phyloP scores from a whole-genome alignment of 108 stramenopile species.

The Cyclostephanos tholiformis region DNA sequence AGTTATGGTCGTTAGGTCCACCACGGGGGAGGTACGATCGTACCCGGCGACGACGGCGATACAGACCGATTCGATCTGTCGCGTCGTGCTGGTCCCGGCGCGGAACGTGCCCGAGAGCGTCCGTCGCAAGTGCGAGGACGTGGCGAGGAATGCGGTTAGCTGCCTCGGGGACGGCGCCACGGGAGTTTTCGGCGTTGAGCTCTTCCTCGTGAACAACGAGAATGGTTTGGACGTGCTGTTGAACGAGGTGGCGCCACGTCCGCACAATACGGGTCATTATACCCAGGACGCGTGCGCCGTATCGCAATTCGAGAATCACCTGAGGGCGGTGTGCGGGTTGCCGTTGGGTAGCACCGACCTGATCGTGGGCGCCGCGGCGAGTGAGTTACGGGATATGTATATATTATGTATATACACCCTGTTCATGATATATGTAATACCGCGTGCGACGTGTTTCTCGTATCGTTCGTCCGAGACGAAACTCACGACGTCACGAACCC shows the following conservation, averaged over 20 bases:
- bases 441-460: neutral
- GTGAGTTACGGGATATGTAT: no score
- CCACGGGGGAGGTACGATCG: slow-evolving; percentile 63
- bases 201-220: slow-evolving; percentile 80
- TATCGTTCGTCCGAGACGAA: slow-evolving; percentile 12
- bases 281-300: slow-evolving; percentile 97
- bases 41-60: slow-evolving; percentile 98
- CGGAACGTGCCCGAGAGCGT: slow-evolving; percentile 59
- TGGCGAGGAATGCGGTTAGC: slow-evolving; percentile 77
- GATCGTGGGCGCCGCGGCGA: slow-evolving; percentile 85
- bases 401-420: no score
- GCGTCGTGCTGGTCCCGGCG: slow-evolving; percentile 92
- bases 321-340: slow-evolving; percentile 92
- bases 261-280: slow-evolving; percentile 99
- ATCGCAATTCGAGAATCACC: slow-evolving; percentile 98
- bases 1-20: slow-evolving; percentile 93
- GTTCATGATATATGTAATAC: no score
- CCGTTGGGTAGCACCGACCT: slow-evolving; percentile 88
- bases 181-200: slow-evolving; percentile 97
- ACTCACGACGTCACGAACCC: slow-evolving; percentile 1
- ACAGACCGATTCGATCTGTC: slow-evolving; percentile 94
- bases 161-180: slow-evolving; percentile 85
- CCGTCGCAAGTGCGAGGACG: slow-evolving; percentile 64
- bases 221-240: slow-evolving; percentile 76
- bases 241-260: slow-evolving; percentile 97